Base-by-base conservation (phyloP, 1,284 basidiomycete species). In the Trametes pubescens region DNA sequence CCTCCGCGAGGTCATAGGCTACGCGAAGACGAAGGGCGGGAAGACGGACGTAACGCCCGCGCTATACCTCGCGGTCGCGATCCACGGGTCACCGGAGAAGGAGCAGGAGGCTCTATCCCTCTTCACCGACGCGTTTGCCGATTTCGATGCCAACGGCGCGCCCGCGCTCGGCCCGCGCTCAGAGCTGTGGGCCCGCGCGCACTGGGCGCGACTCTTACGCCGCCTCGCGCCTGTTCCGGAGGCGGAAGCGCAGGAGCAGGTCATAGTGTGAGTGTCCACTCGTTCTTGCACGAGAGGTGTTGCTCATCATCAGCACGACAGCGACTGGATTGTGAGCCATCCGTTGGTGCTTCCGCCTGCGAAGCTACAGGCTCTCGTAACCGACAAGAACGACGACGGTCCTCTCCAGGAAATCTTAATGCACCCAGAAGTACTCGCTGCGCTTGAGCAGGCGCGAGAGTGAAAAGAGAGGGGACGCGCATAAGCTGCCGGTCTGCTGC, bases 1-100 rank as follows among this genome's bases (percentile, higher is more conserved):
- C 38, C 67, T 71, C 68, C 69, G 69, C 38, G 64, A 68, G 40
- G 60, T 68, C 51, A 49, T 66, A 37, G 64, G 59, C 32, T 64
- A 64, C 29, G 60, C 62, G 16, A 51, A 64, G 53, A 49, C 16
- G 18, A 65, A 64, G 59, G 60, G 55, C 44, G 61, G 46, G 48
- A 65, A 62, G 64, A 51, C 55, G 35, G 67, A 68, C 52, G 57
- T 68, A 3, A 37, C 59, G 13, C 67, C 64, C 7, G 61, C 62
- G 40, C 64, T 68, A n/a, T 68, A 60, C 60, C 67, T 68, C 57
- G 64, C 67, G 40, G 62, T 65, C 37, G 64, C 67, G 21, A 66
- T 68, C 35, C 64, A 66, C 51, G 51, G 57, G 26, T 34, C 47
- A 4, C 59, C 64, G 4, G 64, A 34, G 51, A 64, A 64, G 37